Base-by-base conservation (phyloP, 352 stramenopile genomes). In the Globisporangium splendens region DNA sequence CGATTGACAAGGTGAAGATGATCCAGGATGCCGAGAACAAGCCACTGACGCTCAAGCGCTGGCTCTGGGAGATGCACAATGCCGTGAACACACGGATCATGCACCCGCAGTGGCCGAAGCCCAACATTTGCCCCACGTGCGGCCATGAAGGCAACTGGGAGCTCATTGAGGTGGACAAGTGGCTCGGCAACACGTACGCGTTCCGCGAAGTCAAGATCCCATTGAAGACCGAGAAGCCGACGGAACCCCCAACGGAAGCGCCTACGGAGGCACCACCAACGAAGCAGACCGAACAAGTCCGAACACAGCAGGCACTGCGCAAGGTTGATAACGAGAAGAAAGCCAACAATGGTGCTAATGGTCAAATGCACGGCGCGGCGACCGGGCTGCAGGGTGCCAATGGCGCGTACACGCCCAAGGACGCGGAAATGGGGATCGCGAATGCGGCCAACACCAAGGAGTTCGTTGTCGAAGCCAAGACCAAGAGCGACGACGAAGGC, bases 1-100 rank as follows among this genome's bases (percentile, higher is more conserved):
- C 73, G 24, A 54, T 91, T 0, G 81, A 90, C 41, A 65, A 68
- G 38, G 77, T 93, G 8, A 80, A 89, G 57, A 72, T 72, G 50
- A 77, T 93, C 35, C 55, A 69, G n/a, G 66, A 76, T 10, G 81
- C 75, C n/a, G 63, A 79, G 31, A 79, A 90, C 63, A 93, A 93
- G 48, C 69, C 81, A 2, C 58, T 77, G 18, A 76, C 70, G 42
- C 55, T 93, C 43, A 83, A 85, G 67, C 71, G 80, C 22, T 95
- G 85, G 85, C 70, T 94, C 28, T 95, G 85, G 85, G 69, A 87
- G 56, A 85, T 86, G 68, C 85, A 95, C 77, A 95, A 95, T 60
- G 75, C 72, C 12, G 85, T 93, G 13, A 95, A 95, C 70, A 88
- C 77, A 58, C 79, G 85, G 3, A 68, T 92, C 31, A 71, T 77